These are phyloP conservation scores for Phytophthora podocarpi DNA, from an alignment of 352 stramenopile genomes.

Conservation along the genomic window DNA sequence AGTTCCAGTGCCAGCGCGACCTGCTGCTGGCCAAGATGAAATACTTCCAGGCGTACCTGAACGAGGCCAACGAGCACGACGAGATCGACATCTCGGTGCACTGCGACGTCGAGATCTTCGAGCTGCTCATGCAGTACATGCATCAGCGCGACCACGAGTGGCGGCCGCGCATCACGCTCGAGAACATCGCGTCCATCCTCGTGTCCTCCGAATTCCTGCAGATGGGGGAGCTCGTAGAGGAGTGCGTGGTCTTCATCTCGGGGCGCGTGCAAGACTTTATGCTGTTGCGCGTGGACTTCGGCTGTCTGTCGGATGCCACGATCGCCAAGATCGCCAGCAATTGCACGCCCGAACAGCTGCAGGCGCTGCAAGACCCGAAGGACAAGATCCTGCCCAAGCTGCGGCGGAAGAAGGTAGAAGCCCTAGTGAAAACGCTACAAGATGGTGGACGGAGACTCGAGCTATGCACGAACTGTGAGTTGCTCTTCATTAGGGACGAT, in stretches of 20 bases:
- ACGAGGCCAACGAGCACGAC: slow-evolving; percentile 78
- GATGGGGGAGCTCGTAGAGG: slow-evolving; percentile 87
- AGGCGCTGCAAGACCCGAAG: slow-evolving; percentile 79
- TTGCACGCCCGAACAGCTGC: slow-evolving; percentile 61
- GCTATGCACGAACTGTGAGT: slow-evolving; percentile 49
- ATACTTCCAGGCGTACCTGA: slow-evolving; percentile 90
- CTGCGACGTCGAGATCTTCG: slow-evolving; percentile 93
- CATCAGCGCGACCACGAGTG: slow-evolving; percentile 57
- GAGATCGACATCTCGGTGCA: slow-evolving; percentile 94
- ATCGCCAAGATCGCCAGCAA: slow-evolving; percentile 71
- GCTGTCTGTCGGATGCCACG: slow-evolving; percentile 80
- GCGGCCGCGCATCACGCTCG: slow-evolving; percentile 57
- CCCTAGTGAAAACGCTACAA: slow-evolving; percentile 46
- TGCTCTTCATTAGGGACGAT: slow-evolving; percentile 46
- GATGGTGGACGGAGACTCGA: slow-evolving; percentile 31
- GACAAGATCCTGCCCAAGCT: slow-evolving; percentile 90
- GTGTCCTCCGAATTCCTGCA: slow-evolving; percentile 93
- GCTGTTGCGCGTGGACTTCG: slow-evolving; percentile 85
- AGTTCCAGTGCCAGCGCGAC: slow-evolving; percentile 84
- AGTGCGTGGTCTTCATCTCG: slow-evolving; percentile 85
- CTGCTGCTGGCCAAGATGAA: slow-evolving; percentile 90
- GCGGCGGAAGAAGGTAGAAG: slow-evolving; percentile 82
- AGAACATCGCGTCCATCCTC: slow-evolving; percentile 87
- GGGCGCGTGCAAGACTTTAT: slow-evolving; percentile 81
- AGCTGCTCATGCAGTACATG: slow-evolving; percentile 92